Evolutionary conservation across 768 basidiomycete genomes (phyloP).

Genomic region (Pulveroboletus sp.): DNA sequence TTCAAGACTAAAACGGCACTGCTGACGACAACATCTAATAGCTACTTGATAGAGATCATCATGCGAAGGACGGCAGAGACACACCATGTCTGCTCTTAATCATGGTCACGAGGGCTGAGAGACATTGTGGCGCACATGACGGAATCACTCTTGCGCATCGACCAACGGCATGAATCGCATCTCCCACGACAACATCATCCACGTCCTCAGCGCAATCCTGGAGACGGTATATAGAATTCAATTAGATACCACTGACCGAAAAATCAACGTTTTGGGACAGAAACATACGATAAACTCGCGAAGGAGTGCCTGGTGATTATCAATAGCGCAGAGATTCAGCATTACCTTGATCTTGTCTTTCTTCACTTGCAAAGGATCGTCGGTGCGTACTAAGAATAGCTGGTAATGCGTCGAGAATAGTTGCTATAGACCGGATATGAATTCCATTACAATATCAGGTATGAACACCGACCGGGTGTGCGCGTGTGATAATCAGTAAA

Average conservation of each 20-base stretch:
- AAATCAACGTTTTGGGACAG: not conserved
- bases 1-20: constrained; percentile 84
- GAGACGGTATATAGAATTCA: not conserved
- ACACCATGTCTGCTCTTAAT: constrained; percentile 72
- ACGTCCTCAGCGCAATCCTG: constrained; percentile 82
- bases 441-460: not conserved
- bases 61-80: constrained; percentile 18
- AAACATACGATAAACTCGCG: constrained; percentile 77
- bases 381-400: constrained; percentile 63
- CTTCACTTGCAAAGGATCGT: constrained; percentile 66
- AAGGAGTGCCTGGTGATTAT: constrained; percentile 68
- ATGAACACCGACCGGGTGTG: constrained; percentile 53
- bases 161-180: constrained; percentile 76
- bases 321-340: constrained; percentile 54
- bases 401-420: constrained; percentile 60
- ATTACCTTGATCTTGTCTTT: constrained; percentile 72
- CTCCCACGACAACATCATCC: constrained; percentile 65
- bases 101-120: constrained; percentile 72
- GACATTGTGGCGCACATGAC: constrained; percentile 63
- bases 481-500: constrained; percentile 57
- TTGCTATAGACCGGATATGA: constrained; percentile 16
- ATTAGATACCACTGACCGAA: not conserved
- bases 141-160: constrained; percentile 65
- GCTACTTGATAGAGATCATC: constrained; percentile 3
- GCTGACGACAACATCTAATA: constrained; percentile 69